phyloP scores from a whole-genome alignment of 139 green algal species.

The Auxenochlorella protothecoides region DNA sequence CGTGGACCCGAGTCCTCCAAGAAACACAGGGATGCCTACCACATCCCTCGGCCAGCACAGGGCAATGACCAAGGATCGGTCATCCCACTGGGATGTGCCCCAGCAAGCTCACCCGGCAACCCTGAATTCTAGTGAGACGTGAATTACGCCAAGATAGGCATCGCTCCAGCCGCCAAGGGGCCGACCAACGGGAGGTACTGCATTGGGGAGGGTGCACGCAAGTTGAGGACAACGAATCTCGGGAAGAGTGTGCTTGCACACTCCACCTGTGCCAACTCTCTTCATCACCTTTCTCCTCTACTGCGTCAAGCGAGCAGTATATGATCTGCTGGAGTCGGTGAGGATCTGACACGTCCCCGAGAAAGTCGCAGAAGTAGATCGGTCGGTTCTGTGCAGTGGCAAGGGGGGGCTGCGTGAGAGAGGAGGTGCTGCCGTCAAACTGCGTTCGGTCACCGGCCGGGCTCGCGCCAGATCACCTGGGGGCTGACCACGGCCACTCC shows the following conservation, averaged over 20 bases:
- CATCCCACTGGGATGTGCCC: too few species aligned
- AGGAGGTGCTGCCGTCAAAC: not conserved
- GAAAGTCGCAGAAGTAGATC: conserved; percentile 60
- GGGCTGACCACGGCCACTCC: conserved; percentile 8
- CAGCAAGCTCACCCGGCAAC: too few species aligned
- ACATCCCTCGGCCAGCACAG: too few species aligned
- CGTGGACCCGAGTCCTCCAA: too few species aligned
- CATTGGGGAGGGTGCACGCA: too few species aligned
- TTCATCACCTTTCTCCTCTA: conserved; percentile 67
- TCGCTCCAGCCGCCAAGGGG: conserved; percentile 39
- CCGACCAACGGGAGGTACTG: not conserved
- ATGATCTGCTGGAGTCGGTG: conserved; percentile 65
- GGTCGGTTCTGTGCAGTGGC: conserved; percentile 57
- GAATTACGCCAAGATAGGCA: conserved; percentile 69
- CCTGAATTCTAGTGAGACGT: conserved; percentile 36
- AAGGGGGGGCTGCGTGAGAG: not conserved
- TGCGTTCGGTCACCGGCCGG: too few species aligned
- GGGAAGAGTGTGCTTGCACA: not conserved
- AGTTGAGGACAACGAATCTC: not conserved
- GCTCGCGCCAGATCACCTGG: not conserved
- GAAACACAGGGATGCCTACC: too few species aligned
- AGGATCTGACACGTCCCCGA: too few species aligned
- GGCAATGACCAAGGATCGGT: too few species aligned
- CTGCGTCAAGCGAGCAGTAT: conserved; percentile 70
- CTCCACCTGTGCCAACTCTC: too few species aligned